These are phyloP conservation scores for Colletotrichum gigasporum DNA, from an alignment of 2,329 filamentous ascomycete genomes.

Conservation along the genomic window DNA sequence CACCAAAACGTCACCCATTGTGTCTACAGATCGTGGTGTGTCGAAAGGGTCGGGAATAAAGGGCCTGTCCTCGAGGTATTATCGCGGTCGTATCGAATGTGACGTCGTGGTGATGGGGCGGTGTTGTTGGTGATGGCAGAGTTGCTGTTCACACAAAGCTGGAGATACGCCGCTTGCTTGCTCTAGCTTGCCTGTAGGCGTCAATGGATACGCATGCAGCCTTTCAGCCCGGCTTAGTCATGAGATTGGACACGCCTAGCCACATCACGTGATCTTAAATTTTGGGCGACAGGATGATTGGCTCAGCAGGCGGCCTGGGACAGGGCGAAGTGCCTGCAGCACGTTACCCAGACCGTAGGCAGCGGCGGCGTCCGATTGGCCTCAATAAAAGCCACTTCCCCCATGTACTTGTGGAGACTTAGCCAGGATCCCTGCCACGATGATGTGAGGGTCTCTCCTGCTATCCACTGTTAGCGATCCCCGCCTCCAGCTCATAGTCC, in stretches of 20 bases:
- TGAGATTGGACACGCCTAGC: neutral
- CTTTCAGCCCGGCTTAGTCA: constrained; percentile 32
- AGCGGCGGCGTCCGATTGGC: constrained; percentile 27
- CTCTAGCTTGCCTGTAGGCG: constrained; percentile 31
- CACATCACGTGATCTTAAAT: neutral
- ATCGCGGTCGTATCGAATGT: neutral
- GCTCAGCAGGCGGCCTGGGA: neutral
- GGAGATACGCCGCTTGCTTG: constrained; percentile 1
- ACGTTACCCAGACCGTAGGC: constrained; percentile 7
- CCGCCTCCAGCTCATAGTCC: neutral
- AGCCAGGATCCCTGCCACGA: constrained; percentile 23
- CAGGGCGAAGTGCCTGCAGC: constrained; percentile 28
- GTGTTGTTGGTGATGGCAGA: constrained; percentile 15
- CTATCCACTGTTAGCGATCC: constrained; percentile 30
- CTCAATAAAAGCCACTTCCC: neutral
- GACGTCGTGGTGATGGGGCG: neutral
- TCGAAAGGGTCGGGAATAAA: neutral
- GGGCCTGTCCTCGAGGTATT: neutral
- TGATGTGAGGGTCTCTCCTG: constrained; percentile 30
- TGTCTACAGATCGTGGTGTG: constrained; percentile 36
- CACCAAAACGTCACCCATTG: constrained; percentile 88
- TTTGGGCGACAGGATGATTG: constrained; percentile 6
- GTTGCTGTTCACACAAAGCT: constrained; percentile 10
- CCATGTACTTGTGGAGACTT: constrained; percentile 14
- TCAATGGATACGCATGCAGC: constrained; percentile 35